Conservation (phyloP, 2,329 filamentous ascomycete species). For the Nannizziopsis arthrosporioides region DNA sequence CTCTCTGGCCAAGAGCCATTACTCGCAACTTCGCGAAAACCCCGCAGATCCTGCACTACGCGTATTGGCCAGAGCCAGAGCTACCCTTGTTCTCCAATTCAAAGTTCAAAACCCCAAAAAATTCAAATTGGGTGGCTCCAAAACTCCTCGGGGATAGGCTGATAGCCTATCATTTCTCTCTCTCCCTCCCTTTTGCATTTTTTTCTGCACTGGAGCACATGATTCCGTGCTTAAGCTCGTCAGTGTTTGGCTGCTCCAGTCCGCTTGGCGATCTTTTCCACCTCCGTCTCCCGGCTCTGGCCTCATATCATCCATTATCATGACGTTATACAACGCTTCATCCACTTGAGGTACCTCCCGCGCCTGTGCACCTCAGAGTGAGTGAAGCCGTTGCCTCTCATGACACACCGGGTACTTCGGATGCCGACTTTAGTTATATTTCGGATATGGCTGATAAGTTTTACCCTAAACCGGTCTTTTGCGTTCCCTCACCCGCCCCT, state of each 20-base stretch:
- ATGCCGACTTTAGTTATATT: constrained; percentile 2
- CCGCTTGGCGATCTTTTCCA: background rate
- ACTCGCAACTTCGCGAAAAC: background rate
- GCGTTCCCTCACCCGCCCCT: too few species aligned
- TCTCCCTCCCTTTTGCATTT: background rate
- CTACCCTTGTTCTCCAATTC: background rate
- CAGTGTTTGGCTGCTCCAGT: background rate
- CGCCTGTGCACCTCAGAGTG: background rate
- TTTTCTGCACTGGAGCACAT: background rate
- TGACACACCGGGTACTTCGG: constrained; percentile 1
- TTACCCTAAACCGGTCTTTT: background rate
- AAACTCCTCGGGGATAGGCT: constrained; percentile 1
- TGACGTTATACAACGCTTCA: constrained; percentile 6
- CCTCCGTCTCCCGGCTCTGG: background rate
- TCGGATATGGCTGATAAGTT: background rate
- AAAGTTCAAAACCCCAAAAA: too few species aligned
- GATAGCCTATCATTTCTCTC: background rate
- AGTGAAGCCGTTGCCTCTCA: background rate
- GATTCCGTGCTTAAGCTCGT: too few species aligned
- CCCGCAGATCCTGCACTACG: background rate
- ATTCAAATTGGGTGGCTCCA: too few species aligned
- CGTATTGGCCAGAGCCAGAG: background rate
- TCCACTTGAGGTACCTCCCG: constrained; percentile 2
- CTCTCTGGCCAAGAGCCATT: background rate
- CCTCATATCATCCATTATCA: background rate